Percentiles rank a stretch among this genome's conserved stretches.
These are phyloP conservation scores for Boletus insuetus DNA, from an alignment of 768 basidiomycete species.

Conservation along the genomic window DNA sequence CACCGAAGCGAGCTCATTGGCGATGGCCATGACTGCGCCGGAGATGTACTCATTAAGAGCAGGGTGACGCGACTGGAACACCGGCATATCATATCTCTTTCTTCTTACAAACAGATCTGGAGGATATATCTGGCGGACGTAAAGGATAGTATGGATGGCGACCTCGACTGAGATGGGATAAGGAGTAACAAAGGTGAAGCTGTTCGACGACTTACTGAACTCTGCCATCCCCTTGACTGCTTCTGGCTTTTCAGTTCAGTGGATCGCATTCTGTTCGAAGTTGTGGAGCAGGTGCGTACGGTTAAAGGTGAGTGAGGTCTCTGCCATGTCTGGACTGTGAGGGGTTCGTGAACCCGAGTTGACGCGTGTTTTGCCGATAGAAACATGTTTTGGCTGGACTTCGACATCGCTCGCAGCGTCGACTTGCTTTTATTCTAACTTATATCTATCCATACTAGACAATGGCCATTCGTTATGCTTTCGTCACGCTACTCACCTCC, in stretches of 20 bases:
- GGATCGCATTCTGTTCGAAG: not conserved
- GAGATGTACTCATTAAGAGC: conserved; percentile 85
- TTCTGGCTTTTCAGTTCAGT: conserved; percentile 40
- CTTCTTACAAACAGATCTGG: conserved; percentile 81
- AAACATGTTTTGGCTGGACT: not conserved
- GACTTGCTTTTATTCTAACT: conserved; percentile 11
- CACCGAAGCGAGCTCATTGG: conserved; percentile 72
- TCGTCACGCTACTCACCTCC: conserved; percentile 90
- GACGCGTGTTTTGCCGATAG: conserved; percentile 14
- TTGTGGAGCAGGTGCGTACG: conserved; percentile 28
- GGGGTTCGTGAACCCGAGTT: conserved; percentile 2
- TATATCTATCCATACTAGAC: conserved; percentile 18
- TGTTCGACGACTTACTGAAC: conserved; percentile 52
- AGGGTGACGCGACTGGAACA: conserved; percentile 93
- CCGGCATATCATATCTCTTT: conserved; percentile 87
- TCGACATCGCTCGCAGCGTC: not conserved
- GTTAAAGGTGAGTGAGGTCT: conserved; percentile 36
- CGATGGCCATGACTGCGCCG: conserved; percentile 79
- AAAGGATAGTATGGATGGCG: conserved; percentile 89
- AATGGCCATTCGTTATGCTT: conserved; percentile 73
- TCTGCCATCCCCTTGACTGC: conserved; percentile 63
- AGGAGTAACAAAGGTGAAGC: not conserved
- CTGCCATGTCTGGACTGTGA: conserved; percentile 15
- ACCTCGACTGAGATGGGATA: conserved; percentile 70
- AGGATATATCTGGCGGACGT: conserved; percentile 88